phyloP scores from a whole-genome alignment of 1,139 yeast genomes.

The Lodderomyces elongisporus region DNA sequence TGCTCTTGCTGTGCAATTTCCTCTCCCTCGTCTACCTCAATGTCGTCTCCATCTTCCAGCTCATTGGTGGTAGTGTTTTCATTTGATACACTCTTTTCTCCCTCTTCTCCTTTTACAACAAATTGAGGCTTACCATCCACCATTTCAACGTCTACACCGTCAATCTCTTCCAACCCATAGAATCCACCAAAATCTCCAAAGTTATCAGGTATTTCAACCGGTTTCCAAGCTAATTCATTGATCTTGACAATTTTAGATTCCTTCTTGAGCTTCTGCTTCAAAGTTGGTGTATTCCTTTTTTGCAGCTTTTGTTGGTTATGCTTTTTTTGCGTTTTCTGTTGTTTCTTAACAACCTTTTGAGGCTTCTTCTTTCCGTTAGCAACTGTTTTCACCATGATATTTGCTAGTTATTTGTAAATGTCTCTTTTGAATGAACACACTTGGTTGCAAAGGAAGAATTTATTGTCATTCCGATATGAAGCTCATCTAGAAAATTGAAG shows the following conservation, averaged over 20 bases:
- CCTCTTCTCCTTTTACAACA: constrained; percentile 42
- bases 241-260: constrained; percentile 44
- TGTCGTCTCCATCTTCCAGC: constrained; percentile 6
- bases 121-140: constrained; percentile 64
- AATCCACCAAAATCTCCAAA: constrained; percentile 86
- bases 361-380: background rate
- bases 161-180: constrained; percentile 89
- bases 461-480: no score
- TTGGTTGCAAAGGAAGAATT: no score
- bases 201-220: constrained; percentile 78
- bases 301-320: no score
- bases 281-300: constrained; percentile 23
- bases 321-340: no score
- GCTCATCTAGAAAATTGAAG: no score
- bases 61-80: constrained; percentile 5
- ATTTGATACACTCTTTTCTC: constrained; percentile 12
- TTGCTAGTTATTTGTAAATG: no score
- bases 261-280: constrained; percentile 28
- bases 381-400: background rate
- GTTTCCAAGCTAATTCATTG: constrained; percentile 65
- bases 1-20: constrained; percentile 12
- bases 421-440: no score
- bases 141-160: constrained; percentile 78
- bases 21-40: constrained; percentile 13
- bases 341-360: background rate